Base-by-base conservation (phyloP, 1,139 yeast species). In the Blastobotrys aristatus region DNA sequence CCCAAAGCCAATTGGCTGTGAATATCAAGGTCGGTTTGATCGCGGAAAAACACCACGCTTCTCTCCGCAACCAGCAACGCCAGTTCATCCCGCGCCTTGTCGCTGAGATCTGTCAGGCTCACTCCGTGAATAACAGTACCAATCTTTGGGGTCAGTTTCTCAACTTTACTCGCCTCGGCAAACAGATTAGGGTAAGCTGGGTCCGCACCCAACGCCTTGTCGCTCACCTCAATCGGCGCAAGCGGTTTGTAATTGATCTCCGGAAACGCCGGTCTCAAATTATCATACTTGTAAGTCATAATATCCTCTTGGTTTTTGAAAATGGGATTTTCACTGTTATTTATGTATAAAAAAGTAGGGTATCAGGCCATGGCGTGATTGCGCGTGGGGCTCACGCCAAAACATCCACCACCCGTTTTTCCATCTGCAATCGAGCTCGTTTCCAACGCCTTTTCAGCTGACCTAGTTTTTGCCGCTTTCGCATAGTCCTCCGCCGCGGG, bases 1-100 rank as follows among this genome's bases (percentile, higher is more conserved):
- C 84, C 87, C 59, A 76, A 76, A n/a, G 75, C 71, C 6, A 84
- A 79, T 36, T 85, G 86, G 51, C 75, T 66, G 40, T 62, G 55
- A 43, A 65, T 55, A 35, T 71, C 70, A 42, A 79, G 74, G 53
- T 81, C 74, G 57, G 51, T 49, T 64, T 82, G 89, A 53, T 79
- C 76, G 60, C 85, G 72, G 66, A 83, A 81, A 11, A 81, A 77
- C 29, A 80, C 81, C 44, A 82, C 82, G 38, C 88, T 88, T 56
- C 86, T 73, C 64, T 79, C 75, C 11, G 84, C 83, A 38, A 77
- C 81, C 34, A 77, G 67, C 40, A 80, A 69, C 0, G 89, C 86
- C 57, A 82, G 71, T 58, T 82, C 89, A 61, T 81, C 78, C 60
- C 76, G 79, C 38, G 76, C 86, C 11, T 66, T 70, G 44, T 73